Base-by-base conservation (phyloP, 208 protist genomes). In the Crithidia expoeki region DNA sequence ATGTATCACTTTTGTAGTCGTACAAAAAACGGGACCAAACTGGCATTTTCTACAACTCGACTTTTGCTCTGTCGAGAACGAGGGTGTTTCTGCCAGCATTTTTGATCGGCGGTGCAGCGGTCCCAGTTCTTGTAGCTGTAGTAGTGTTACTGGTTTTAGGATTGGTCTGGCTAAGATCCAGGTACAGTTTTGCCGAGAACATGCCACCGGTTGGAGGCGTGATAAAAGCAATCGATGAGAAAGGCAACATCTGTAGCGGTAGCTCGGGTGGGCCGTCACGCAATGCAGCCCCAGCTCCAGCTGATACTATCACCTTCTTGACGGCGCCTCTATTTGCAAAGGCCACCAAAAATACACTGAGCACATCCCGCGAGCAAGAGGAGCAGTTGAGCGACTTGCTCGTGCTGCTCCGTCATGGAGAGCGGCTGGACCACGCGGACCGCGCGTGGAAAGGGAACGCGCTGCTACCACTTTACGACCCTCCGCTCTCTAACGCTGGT, bases 391-490 rank as follows among this genome's bases (percentile, higher is more conserved):
- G 42, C 30, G 90, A 96, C 62, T 47, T 84, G 33, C 52, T 94
- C 16, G 72, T 92, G 32, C 62, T 96, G 14, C 70, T 96, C 34
- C 83, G 90, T 2, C 90, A 96, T 63, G 90, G 80, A 0, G 90
- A 96, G 78, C 78, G 90, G 12, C 85, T 84, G 36, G 90, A 96
- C 62, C 90, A 96, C 64, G 86, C 69, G 11, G 86, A 96, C 42
- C 79, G 81, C 6, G 56, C 78, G 3, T 96, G 90, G 86, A 78
- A 76, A 59, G 75, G 84, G 17, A 91, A 75, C 47, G 63, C 66
- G 23, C 63, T 84, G 17, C 80, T 95, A 4, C 85, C 90, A 7
- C 38, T 82, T 6, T 67, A 81, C 28, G 90, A 96, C 79, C 88
- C 90, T 4, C 90, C 90, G n/a, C 83, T 96, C 25, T 96, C 90